phyloP scores from a whole-genome alignment of 106 monocot genomes.

The Chionographis japonica region DNA sequence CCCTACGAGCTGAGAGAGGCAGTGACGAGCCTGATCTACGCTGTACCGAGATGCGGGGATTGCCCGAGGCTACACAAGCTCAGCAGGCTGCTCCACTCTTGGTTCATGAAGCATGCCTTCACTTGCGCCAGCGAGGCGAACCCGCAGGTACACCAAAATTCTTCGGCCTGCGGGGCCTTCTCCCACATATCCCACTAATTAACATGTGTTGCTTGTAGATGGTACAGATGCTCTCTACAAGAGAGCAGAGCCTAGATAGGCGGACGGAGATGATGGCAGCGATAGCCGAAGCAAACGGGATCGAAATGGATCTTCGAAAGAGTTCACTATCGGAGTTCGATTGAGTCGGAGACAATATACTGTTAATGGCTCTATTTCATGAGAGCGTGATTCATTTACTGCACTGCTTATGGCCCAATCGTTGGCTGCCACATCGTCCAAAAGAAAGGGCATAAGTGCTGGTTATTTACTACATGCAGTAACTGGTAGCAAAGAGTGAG shows the following conservation, averaged over 20 bases:
- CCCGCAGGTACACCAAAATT: neutral
- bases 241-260: neutral
- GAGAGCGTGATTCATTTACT: no score
- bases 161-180: no score
- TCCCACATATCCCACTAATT: no score
- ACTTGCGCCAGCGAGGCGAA: neutral
- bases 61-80: neutral
- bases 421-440: no score
- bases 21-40: slow-evolving; percentile 1
- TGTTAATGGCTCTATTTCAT: no score
- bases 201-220: neutral
- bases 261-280: neutral
- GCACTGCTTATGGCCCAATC: no score
- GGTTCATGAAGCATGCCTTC: slow-evolving; percentile 4
- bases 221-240: neutral
- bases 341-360: no score
- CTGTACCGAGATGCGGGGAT: neutral
- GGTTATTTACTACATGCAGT: no score
- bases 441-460: no score
- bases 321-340: no score
- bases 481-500: no score
- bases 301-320: neutral
- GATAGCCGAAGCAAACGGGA: neutral
- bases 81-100: neutral
- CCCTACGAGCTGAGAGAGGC: slow-evolving; percentile 10